A percentile compares a stretch with the other conserved stretches of the same genome.
phyloP scores from a whole-genome alignment of 495 filamentous ascomycete genomes.

The Chaetomium cochliodes region DNA sequence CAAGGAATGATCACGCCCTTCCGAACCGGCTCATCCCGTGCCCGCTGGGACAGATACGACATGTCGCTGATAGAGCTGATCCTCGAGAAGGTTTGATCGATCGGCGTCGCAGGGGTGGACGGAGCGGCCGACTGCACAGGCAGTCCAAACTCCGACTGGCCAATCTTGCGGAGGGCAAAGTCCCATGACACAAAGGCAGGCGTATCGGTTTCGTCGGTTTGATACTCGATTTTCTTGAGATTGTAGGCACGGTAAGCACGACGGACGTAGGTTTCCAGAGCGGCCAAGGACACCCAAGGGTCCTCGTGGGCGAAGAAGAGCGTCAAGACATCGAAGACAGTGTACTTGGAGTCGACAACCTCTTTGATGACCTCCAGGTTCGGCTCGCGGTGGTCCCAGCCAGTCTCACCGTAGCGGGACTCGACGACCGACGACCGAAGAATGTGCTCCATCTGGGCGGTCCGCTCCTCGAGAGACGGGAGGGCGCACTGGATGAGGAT shows the following conservation, averaged over 20 bases:
- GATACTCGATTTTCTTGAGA: conserved; percentile 83
- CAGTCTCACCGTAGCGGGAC: conserved; percentile 93
- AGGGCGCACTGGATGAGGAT: conserved; percentile 95
- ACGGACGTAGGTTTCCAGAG: conserved; percentile 93
- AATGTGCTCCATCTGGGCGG: conserved; percentile 97
- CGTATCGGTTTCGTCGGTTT: conserved; percentile 67
- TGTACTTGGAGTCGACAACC: conserved; percentile 97
- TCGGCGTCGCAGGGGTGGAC: conserved; percentile 84
- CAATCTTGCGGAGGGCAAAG: conserved; percentile 88
- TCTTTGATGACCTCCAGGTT: conserved; percentile 85
- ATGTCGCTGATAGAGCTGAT: conserved; percentile 96
- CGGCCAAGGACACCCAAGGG: conserved; percentile 90
- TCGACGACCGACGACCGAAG: conserved; percentile 95
- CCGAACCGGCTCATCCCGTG: conserved; percentile 70
- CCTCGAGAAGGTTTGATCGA: conserved; percentile 65
- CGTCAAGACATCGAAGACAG: conserved; percentile 92
- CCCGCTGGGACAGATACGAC: conserved; percentile 72
- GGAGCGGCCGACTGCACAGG: conserved; percentile 70
- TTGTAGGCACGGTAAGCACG: conserved; percentile 95
- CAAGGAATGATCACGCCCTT: conserved; percentile 94
- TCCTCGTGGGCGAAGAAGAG: conserved; percentile 92
- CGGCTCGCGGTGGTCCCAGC: conserved; percentile 94
- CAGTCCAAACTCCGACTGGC: conserved; percentile 81
- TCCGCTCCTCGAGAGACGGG: conserved; percentile 91
- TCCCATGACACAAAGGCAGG: conserved; percentile 91